phyloP scores from a whole-genome alignment of 23 red algal species.

The Pyropia yezoensis region DNA sequence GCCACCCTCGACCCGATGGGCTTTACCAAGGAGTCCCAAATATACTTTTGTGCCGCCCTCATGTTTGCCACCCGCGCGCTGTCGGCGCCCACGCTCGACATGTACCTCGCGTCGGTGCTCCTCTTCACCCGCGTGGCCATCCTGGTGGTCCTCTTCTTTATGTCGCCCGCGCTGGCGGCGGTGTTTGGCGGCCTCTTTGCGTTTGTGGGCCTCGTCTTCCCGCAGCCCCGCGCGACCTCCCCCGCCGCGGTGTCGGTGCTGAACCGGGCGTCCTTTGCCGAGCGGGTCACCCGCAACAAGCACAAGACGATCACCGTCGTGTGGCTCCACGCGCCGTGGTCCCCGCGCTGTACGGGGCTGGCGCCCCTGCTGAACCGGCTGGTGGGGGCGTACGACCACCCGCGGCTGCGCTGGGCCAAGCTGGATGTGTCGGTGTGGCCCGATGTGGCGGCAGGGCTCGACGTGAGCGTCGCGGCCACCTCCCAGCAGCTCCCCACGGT shows the following conservation, averaged over 20 bases:
- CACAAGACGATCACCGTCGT: conserved; percentile 41
- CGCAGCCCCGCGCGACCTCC: conserved; percentile 37
- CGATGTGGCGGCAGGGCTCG: conserved; percentile 13
- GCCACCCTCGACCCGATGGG: conserved; percentile 30
- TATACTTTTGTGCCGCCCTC: conserved; percentile 39
- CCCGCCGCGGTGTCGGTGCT: conserved; percentile 25
- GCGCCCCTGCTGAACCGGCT: conserved; percentile 50
- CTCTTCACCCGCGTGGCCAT: conserved; percentile 4
- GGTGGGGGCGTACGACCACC: conserved; percentile 32
- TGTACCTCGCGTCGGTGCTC: neutral
- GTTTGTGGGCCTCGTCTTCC: conserved; percentile 33
- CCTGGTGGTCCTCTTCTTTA: conserved; percentile 31
- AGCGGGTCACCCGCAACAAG: conserved; percentile 31
- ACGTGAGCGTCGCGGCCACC: conserved; percentile 20
- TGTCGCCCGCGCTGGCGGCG: conserved; percentile 9
- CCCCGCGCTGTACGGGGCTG: conserved; percentile 60
- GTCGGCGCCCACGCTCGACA: conserved; percentile 54
- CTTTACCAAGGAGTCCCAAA: conserved; percentile 46
- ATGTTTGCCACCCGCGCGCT: conserved; percentile 32
- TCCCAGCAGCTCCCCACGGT: conserved; percentile 46
- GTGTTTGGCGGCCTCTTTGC: conserved; percentile 31
- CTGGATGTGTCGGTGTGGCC: conserved; percentile 53
- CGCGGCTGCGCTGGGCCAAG: conserved; percentile 34
- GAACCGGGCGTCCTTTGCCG: conserved; percentile 34
- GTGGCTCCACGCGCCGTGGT: conserved; percentile 70